Evolutionary conservation across 1,284 basidiomycete species (phyloP), one percentile per base, ranked within the genome.

Genomic region (Leccinum subatratum): DNA sequence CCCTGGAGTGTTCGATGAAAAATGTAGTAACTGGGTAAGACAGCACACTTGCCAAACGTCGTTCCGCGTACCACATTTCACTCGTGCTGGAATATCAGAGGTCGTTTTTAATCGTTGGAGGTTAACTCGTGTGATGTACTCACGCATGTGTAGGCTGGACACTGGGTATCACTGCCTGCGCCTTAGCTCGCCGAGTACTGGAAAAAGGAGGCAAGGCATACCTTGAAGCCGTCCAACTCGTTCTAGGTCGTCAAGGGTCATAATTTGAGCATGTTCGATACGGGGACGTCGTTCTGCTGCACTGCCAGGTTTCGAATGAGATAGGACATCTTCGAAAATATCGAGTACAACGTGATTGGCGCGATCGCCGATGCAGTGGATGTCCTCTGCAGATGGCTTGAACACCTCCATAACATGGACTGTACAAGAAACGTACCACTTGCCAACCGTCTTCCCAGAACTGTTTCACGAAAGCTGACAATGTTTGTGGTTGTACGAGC

Each of bases 121-220:
- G 5, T 1, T 9, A 6, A 58, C 37, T 4, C 34, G 54, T 32
- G 28, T 5, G 20, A 42, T 20, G 4, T 16, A 77, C 86, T 79
- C 75, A 91, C 89, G 85, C 94, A 75, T 98, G 95, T 1, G 94
- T 96, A 0, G 96, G 95, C 73, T 98, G 96, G 28, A 96, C 93
- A 70, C 94, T 96, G 2, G 92, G 85, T 71, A 97, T 93, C 18
- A 97, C 92, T 94, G 61, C 39, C 12, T 64, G 61, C n/a, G 16
- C 37, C 32, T 56, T 65, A 61, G 64, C n/a, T 61, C 22, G 3
- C 3, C 22, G 28, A 39, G 9, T 9, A n/a, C 18, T 4, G 48
- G 20, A 11, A 66, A 32, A n/a, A 3, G 61, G n/a, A 30, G 6
- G 34, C 1, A 22, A 39, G 12, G 76, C 85, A 54, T 66, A 90